Evolutionary conservation across 2,329 filamentous ascomycete genomes (phyloP), one percentile per base, ranked within the genome.

Genomic region (Teratosphaeria gauchensis): DNA sequence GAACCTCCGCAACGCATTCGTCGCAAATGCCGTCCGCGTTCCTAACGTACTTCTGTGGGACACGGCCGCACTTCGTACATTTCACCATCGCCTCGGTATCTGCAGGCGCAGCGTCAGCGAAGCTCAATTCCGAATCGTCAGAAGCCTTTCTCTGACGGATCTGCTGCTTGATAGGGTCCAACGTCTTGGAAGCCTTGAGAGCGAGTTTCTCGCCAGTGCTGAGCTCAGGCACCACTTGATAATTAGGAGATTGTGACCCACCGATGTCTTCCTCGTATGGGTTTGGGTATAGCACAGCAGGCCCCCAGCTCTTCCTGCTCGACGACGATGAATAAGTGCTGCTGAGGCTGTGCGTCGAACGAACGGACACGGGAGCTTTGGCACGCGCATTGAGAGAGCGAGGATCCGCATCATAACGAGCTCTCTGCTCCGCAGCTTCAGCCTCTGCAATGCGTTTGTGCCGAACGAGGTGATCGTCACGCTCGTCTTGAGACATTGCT

Each of bases 401-500:
- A 48, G 42, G 6, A 16, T 19, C 5, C 42, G 16, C n/a, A 8
- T 48, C n/a, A 21, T 48, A 48, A 48, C 4, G 42, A 48, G 42
- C 42, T 19, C 19, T 21, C 42, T n/a, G 16, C 19, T 48, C 16
- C 5, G 42, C 42, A 11, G 42, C 42, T 8, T 48, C 42, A 21
- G 19, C 30, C 53, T 55, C 53, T 28, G 24, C 3, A 35, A 24
- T 55, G 33, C 21, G 31, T 32, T 33, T 46, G 19, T 56, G 38
- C 21, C 32, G 19, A 4, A 56, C 55, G 42, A 56, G 19, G n/a
- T 28, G 19, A 28, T 33, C 46, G 31, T 38, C 28, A 14, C 58
- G 54, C 48, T 59, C 58, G 16, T 35, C 33, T 19, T 31, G n/a
- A 32, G 46, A 38, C 55, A 58, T 58, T 14, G 32, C 51, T 5